Base-by-base conservation (phyloP, 106 monocot species). In the Dactylorhiza incarnata region DNA sequence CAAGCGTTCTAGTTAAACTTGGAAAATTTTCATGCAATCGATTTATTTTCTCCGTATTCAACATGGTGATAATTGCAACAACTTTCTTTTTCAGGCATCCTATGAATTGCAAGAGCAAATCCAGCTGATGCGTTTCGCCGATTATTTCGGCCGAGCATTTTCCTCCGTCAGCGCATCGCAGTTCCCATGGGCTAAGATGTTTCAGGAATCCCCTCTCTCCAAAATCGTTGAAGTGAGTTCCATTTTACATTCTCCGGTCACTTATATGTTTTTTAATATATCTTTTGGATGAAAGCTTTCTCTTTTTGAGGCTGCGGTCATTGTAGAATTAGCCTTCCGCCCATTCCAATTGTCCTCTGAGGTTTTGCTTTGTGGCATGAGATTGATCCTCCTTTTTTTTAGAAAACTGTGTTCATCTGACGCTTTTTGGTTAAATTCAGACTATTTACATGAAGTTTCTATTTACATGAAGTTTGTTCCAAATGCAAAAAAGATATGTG, bases 41-140 rank as follows among this genome's bases (percentile, higher is more conserved):
- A 37, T 65, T 12, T 12, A 10, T 29, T 65, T 65, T 29, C 26
- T 65, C 47, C 9, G 7, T 76, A 6, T 47, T 65, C 29, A 24
- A 65, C 14, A 14, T 52, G 68, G 10, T 55, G 44, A 3, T 24
- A 15, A 6, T 76, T 29, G 12, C 11, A 65, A 11, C 1, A 1
- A 17, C 19, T 59, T 61, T 11, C 76, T 23, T 53, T 63, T 69
- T 29, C 74, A 99, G 97, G 86, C 19, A 63, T 99, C 94, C 17
- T 99, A 87, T 76, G 97, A 89, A 72, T 69, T 80, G 20, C 87
- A 93, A 48, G 83, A 84, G 76, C 86, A 94, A 56, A 99, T 99
- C 55, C 94, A 94, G 82, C 84, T 99, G 66, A 94, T 99, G 97
- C 76, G 97, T 56, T 99, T 99, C 62, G 89, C 93, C 0, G 97